Evolutionary conservation across 164 flowering plant genomes (phyloP).

Genomic region (Aristolochia californica): DNA sequence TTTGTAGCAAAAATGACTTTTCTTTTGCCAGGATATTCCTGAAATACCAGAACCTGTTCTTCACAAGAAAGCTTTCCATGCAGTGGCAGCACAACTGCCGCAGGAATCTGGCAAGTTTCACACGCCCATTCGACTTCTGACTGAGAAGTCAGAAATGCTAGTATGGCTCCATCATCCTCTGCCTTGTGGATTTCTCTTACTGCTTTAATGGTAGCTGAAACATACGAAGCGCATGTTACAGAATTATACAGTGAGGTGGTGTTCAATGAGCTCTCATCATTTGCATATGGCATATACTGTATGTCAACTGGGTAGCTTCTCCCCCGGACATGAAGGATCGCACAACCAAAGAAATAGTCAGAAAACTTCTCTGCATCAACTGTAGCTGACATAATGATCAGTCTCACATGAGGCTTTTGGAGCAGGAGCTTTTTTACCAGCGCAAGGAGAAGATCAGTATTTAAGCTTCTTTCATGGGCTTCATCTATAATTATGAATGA

Average conservation of each 20-base stretch:
- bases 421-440: constrained; percentile 51
- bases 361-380: constrained; percentile 81
- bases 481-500: constrained; percentile 89
- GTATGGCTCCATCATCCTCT: constrained; percentile 75
- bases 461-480: constrained; percentile 97
- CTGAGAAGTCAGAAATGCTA: constrained; percentile 89
- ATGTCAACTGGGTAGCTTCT: constrained; percentile 85
- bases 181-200: constrained; percentile 47
- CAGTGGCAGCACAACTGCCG: constrained; percentile 64
- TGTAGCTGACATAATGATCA: constrained; percentile 97
- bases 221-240: constrained; percentile 41
- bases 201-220: constrained; percentile 52
- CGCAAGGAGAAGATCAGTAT: constrained; percentile 88
- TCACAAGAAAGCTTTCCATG: constrained; percentile 87
- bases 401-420: constrained; percentile 54
- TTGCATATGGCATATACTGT: constrained; percentile 36
- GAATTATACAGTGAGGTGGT: constrained; percentile 4
- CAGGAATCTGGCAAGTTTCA: constrained; percentile 43
- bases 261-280: constrained; percentile 10
- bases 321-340: constrained; percentile 52
- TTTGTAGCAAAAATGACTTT: constrained; percentile 91
- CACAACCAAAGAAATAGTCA: constrained; percentile 62
- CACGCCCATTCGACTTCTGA: constrained; percentile 95
- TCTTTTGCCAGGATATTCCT: constrained; percentile 46
- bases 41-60: constrained; percentile 65